A percentile compares a stretch with the other conserved stretches of the same genome.
Evolutionary conservation across 2,329 filamentous ascomycete species (phyloP).

Genomic region (Colletotrichum tropicale): DNA sequence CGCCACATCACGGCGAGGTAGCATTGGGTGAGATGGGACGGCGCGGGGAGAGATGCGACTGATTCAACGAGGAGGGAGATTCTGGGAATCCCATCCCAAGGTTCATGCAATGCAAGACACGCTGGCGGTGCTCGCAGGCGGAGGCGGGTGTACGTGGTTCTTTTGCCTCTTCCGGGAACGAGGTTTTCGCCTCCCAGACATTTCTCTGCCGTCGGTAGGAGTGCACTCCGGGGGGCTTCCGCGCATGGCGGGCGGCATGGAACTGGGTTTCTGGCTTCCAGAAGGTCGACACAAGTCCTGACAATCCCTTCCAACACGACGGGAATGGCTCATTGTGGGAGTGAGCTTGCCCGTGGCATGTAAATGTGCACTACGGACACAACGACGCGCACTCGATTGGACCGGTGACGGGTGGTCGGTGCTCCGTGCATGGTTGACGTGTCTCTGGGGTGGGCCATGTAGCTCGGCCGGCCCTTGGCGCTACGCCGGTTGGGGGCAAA

Average conservation of each 20-base stretch:
- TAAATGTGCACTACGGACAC: neutral
- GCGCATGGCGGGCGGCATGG: neutral
- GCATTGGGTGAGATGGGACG: neutral
- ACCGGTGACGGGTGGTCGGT: neutral
- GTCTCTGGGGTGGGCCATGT: constrained; percentile 7
- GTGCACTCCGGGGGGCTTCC: neutral
- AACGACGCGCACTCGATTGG: neutral
- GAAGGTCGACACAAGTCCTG: neutral
- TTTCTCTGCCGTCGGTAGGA: neutral
- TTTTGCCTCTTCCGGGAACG: neutral
- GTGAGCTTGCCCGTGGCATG: neutral
- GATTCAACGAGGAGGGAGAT: neutral
- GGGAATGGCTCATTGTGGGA: neutral
- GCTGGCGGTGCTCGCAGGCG: constrained; percentile 8
- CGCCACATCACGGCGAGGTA: neutral
- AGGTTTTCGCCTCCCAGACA: neutral
- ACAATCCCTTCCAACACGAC: neutral
- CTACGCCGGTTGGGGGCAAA: neutral
- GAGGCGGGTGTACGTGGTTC: neutral
- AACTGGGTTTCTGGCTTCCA: neutral
- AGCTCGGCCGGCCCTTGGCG: neutral
- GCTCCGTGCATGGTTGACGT: constrained; percentile 19
- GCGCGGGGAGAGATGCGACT: neutral
- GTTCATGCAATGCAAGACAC: constrained; percentile 21
- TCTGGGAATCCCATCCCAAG: neutral